These are phyloP conservation scores for Groenewaldozyma tartarivorans DNA, from an alignment of 805 yeast genomes.

Conservation along the genomic window DNA sequence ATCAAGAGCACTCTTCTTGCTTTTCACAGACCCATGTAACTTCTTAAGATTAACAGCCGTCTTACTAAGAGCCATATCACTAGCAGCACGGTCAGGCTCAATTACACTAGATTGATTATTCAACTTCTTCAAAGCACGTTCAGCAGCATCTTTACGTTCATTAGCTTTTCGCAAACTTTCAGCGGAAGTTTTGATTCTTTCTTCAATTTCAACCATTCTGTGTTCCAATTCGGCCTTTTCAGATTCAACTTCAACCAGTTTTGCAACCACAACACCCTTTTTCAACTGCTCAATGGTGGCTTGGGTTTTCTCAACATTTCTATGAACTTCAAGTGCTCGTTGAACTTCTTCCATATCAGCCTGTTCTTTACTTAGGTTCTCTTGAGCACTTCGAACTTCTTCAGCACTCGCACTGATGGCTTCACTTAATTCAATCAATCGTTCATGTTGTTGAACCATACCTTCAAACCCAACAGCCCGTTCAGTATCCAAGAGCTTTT, in stretches of 20 bases:
- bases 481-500: constrained; percentile 66
- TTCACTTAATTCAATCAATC: constrained; percentile 44
- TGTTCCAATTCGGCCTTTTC: constrained; percentile 14
- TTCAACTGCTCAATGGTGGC: constrained; percentile 20
- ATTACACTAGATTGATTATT: background rate
- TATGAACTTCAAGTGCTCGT: background rate
- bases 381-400: constrained; percentile 35
- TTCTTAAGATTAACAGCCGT: background rate
- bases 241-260: background rate
- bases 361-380: constrained; percentile 3
- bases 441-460: constrained; percentile 46
- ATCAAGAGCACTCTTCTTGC: background rate
- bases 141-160: background rate
- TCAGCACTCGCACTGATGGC: constrained; percentile 30
- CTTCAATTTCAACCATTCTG: constrained; percentile 22
- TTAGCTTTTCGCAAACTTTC: background rate
- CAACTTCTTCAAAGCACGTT: too few relatives aligned
- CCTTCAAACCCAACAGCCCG: constrained; percentile 62
- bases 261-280: constrained; percentile 19
- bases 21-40: background rate
- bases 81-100: background rate
- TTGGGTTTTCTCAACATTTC: constrained; percentile 4
- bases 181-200: background rate
- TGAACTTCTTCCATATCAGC: background rate
- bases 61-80: too few relatives aligned